Evolutionary conservation across 129 eudicot genomes (phyloP).

Genomic region (Centrapalus pauciflorus): DNA sequence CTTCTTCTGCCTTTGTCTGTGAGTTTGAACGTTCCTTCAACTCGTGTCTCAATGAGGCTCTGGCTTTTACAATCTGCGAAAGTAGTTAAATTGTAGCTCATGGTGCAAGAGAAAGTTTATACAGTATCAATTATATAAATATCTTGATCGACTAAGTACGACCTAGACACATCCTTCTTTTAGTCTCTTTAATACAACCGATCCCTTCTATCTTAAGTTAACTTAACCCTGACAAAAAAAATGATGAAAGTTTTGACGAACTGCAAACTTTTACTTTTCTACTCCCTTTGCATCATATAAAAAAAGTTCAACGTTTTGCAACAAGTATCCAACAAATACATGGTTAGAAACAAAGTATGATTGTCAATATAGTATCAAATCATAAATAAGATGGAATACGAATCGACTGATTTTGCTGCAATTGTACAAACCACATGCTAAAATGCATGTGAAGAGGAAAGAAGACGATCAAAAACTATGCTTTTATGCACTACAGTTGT

Average conservation of each 20-base stretch:
- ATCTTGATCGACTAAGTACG: not conserved
- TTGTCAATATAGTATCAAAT: not conserved
- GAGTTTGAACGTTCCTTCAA: constrained; percentile 32
- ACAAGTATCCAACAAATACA: not conserved
- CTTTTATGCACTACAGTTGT: not conserved
- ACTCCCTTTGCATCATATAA: not conserved
- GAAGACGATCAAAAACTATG: not conserved
- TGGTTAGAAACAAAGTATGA: not conserved
- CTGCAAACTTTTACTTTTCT: not conserved
- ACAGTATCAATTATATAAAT: not conserved
- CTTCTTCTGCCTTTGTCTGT: constrained; percentile 33
- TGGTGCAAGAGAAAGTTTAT: not conserved
- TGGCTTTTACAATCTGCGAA: constrained; percentile 72
- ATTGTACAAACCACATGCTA: not conserved
- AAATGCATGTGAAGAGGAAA: not conserved
- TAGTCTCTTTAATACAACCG: not conserved
- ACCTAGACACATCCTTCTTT: not conserved
- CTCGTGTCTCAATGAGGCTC: constrained; percentile 60
- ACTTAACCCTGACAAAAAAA: not conserved
- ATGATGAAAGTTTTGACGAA: not conserved
- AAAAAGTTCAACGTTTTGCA: not conserved
- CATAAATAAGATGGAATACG: no score
- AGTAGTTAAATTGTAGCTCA: not conserved
- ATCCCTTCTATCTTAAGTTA: not conserved
- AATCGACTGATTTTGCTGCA: not conserved